Evolutionary conservation across 441 rosid species (phyloP).

Genomic region (Erodium texanum): DNA sequence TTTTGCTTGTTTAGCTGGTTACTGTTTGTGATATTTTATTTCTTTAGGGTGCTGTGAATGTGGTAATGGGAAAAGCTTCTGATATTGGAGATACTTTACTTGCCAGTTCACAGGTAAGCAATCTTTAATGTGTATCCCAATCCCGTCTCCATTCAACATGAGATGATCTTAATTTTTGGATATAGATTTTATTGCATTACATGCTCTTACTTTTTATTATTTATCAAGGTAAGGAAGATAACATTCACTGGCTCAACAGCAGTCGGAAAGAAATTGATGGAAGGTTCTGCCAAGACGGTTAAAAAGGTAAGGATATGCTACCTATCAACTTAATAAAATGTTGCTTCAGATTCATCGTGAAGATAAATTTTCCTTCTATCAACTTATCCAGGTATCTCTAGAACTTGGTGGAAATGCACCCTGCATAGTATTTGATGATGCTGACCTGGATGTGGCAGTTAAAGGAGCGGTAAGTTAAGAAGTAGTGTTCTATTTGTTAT

Average conservation of each 20-base stretch:
- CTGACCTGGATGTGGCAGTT: slow-evolving; percentile 87
- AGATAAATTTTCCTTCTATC: slow-evolving; percentile 18
- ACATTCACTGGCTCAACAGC: slow-evolving; percentile 97
- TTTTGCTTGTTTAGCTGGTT: slow-evolving; percentile 15
- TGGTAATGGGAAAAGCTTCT: slow-evolving; percentile 89
- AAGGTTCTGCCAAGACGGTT: slow-evolving; percentile 85
- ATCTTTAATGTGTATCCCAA: slow-evolving; percentile 7
- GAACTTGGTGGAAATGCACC: slow-evolving; percentile 99
- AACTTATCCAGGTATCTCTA: slow-evolving; percentile 55
- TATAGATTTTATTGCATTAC: slow-evolving; percentile 12
- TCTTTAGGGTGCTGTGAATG: slow-evolving; percentile 72
- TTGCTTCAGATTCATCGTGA: slow-evolving; percentile 3
- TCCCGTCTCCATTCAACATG: slow-evolving; percentile 14
- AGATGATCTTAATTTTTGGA: slow-evolving; percentile 10
- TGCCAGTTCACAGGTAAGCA: slow-evolving; percentile 62
- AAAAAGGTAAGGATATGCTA: slow-evolving; percentile 53
- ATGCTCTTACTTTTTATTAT: slow-evolving; percentile 17
- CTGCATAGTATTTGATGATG: slow-evolving; percentile 94
- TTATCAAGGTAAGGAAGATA: slow-evolving; percentile 76
- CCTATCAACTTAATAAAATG: slow-evolving; percentile 5
- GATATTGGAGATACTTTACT: slow-evolving; percentile 86
- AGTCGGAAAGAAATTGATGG: slow-evolving; percentile 97
- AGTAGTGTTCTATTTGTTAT: slow-evolving; percentile 1
- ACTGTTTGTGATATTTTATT: slow-evolving; percentile 18
- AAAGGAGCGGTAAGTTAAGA: slow-evolving; percentile 75